Conservation (phyloP, 306 rosid genomes). For the Boehmeria nivea region DNA sequence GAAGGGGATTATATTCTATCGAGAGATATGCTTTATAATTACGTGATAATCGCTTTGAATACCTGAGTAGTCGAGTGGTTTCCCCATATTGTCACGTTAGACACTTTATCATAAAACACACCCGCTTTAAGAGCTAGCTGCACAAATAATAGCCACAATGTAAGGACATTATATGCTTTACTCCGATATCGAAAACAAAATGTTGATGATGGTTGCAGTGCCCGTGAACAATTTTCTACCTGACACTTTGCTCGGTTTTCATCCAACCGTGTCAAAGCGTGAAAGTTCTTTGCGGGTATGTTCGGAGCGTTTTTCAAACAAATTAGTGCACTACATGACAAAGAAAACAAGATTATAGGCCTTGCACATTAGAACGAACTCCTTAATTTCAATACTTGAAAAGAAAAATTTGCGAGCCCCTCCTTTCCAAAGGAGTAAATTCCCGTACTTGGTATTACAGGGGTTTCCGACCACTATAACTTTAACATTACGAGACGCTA, state of each 20-base stretch:
- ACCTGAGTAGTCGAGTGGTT: constrained; percentile 99
- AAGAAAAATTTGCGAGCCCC: not conserved
- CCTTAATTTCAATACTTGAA: constrained; percentile 6
- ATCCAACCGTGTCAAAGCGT: constrained; percentile 91
- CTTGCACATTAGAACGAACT: constrained; percentile 9
- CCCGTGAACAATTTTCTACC: constrained; percentile 38
- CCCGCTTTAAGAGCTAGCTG: constrained; percentile 99
- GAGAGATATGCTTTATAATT: not conserved
- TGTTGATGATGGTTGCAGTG: not conserved
- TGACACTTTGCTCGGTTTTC: constrained; percentile 98
- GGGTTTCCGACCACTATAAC: constrained; percentile 97
- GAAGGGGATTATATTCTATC: constrained; percentile 4
- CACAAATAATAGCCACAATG: too few relatives aligned
- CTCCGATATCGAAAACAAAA: too few relatives aligned
- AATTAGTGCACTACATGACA: constrained; percentile 64
- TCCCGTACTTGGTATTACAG: constrained; percentile 84
- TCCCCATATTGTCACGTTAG: constrained; percentile 94
- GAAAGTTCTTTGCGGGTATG: constrained; percentile 89
- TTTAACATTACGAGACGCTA: constrained; percentile 81
- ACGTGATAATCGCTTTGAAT: constrained; percentile 17
- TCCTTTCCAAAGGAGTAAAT: too few relatives aligned
- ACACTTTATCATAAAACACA: constrained; percentile 93
- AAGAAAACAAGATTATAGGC: constrained; percentile 18
- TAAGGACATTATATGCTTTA: constrained; percentile 29
- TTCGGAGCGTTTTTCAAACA: constrained; percentile 97